Base-by-base conservation (phyloP, 1,284 basidiomycete genomes). In the Pterula multifida region DNA sequence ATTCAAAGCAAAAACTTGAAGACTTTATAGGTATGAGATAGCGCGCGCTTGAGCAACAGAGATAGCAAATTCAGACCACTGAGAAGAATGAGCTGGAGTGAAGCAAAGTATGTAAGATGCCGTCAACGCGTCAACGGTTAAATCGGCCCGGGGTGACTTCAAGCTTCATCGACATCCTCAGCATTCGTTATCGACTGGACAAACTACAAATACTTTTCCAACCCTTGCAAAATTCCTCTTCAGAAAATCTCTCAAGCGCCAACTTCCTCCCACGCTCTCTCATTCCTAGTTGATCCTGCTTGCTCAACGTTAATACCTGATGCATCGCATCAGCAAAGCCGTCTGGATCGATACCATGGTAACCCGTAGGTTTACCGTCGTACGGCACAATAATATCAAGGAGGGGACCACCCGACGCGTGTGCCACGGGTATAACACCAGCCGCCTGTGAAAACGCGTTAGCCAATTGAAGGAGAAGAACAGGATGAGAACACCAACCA, bases 381-480 rank as follows among this genome's bases (percentile, higher is more conserved):
- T 79, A 79, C 0, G 89, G 87, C 1, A 92, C 80, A 26, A 96
- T 82, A 52, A 98, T 98, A 63, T 98, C 95, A 49, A 84, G 73
- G 26, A 94, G 63, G 0, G 95, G 96, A 0, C 96, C 95, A 0
- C 90, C 95, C 0, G 92, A 96, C 0, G 88, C 89, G 62, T 99
- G 94, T 0, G 87, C 83, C 2, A 98, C 77, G 0, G 95, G 91
- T 17, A 98, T 88, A 1, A 95, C 76, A 0, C 95, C 95, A 0
- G 95, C 90, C 2, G 93, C 91, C 92, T 95, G 56, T 17, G 39
- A 42, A 19, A 42, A 42, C 4, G 21, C 39, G 19, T 9, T 6
- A 22, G n/a, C 9, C 39, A n/a, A 42, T n/a, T 19, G n/a, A 6
- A 4, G 39, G 9, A 17, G 45, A 45, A 26, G n/a, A 13, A 52